Percentiles rank a stretch among this genome's conserved stretches.
Evolutionary conservation across 768 basidiomycete genomes (phyloP).

Genomic region (Termitomyces sp.): DNA sequence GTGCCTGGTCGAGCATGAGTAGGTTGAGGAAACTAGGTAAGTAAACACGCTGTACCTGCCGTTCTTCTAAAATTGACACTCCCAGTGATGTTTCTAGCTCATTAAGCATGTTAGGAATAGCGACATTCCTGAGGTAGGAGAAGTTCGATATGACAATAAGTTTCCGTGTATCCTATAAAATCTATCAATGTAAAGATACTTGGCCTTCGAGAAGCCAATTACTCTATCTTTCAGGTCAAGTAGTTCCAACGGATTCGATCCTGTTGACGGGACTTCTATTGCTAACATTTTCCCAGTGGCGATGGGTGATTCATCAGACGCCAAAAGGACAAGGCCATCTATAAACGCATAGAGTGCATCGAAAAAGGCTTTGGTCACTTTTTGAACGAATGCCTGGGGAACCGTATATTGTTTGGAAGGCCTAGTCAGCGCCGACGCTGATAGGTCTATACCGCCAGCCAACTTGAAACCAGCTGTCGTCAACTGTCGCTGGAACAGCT

Average conservation of each 20-base stretch:
- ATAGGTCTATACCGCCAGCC: constrained; percentile 67
- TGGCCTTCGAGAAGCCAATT: constrained; percentile 16
- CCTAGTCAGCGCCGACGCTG: constrained; percentile 42
- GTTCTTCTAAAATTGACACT: constrained; percentile 65
- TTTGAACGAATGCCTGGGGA: constrained; percentile 56
- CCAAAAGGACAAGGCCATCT: constrained; percentile 79
- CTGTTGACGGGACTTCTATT: constrained; percentile 23
- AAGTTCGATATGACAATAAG: constrained; percentile 90
- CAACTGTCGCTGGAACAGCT: constrained; percentile 75
- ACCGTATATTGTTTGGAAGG: constrained; percentile 56
- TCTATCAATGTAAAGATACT: not conserved
- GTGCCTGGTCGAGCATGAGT: constrained; percentile 35
- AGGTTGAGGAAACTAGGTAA: not conserved
- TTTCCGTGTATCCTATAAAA: constrained; percentile 70
- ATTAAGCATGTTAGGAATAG: constrained; percentile 75
- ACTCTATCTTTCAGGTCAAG: constrained; percentile 62
- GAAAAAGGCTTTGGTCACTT: constrained; percentile 80
- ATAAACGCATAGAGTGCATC: constrained; percentile 82
- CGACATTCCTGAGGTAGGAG: constrained; percentile 57
- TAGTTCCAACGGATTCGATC: constrained; percentile 47
- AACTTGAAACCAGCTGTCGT: constrained; percentile 74
- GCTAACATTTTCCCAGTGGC: constrained; percentile 29
- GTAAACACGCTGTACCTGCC: constrained; percentile 40
- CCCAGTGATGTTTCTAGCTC: constrained; percentile 78
- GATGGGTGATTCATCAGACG: constrained; percentile 61